phyloP scores from a whole-genome alignment of 345 rosid species.

The Theobroma cacao region DNA sequence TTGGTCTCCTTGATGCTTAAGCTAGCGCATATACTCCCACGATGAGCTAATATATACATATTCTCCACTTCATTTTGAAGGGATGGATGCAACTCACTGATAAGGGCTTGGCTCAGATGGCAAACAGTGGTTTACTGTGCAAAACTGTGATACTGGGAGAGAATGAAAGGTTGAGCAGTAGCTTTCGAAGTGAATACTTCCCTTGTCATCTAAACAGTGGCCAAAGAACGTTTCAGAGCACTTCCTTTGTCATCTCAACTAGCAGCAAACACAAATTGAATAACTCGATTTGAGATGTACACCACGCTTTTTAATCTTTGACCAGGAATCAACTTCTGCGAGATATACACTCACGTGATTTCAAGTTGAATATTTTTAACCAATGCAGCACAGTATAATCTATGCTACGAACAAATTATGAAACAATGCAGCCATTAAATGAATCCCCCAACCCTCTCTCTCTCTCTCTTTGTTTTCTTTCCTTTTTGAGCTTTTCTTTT shows the following conservation, averaged over 20 bases:
- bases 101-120: background rate
- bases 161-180: background rate
- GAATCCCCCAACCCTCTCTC: background rate
- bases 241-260: background rate
- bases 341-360: background rate
- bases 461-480: background rate
- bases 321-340: background rate
- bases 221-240: background rate
- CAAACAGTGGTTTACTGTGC: background rate
- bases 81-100: too few species aligned
- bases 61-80: background rate
- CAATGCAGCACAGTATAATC: background rate
- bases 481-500: background rate
- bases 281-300: too few species aligned
- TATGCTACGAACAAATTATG: background rate
- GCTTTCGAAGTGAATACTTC: background rate
- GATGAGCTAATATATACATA: background rate
- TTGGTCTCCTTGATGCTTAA: background rate
- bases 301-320: too few species aligned
- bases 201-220: background rate
- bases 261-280: background rate
- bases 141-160: background rate
- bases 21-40: too few species aligned
- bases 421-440: background rate
- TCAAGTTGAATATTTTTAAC: background rate